phyloP scores from a whole-genome alignment of 129 eudicot species.

The Lonicera japonica region DNA sequence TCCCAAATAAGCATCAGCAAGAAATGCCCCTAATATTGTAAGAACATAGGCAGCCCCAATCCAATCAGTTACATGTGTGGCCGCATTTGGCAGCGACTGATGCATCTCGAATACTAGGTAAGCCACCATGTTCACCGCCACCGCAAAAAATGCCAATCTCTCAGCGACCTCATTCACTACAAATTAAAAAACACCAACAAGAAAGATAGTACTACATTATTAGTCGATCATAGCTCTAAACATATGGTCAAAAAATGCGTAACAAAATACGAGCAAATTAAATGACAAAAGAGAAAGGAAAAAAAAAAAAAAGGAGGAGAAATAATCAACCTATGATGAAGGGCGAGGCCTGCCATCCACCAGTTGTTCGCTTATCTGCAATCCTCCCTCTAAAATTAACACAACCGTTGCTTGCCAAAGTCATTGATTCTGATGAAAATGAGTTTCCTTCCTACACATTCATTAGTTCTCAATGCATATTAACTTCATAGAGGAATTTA shows the following conservation, averaged over 20 bases:
- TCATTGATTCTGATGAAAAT: slow-evolving; percentile 7
- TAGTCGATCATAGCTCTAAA: too few relatives aligned
- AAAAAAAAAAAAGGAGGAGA: too few relatives aligned
- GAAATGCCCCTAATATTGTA: slow-evolving; percentile 71
- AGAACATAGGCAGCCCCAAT: slow-evolving; percentile 77
- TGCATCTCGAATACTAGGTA: slow-evolving; percentile 64
- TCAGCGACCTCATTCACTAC: slow-evolving; percentile 78
- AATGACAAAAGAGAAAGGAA: too few relatives aligned
- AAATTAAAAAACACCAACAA: background rate
- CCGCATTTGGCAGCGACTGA: slow-evolving; percentile 66
- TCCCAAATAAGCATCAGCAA: slow-evolving; percentile 88
- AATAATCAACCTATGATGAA: slow-evolving; percentile 55
- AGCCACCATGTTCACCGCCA: slow-evolving; percentile 70
- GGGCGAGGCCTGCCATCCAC: slow-evolving; percentile 80
- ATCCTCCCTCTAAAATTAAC: slow-evolving; percentile 49
- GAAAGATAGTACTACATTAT: background rate
- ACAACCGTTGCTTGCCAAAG: slow-evolving; percentile 56
- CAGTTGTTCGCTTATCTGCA: slow-evolving; percentile 57
- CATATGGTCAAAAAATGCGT: too few relatives aligned
- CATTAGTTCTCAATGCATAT: background rate
- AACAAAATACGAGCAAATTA: too few relatives aligned
- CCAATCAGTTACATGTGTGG: slow-evolving; percentile 82
- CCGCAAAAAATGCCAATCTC: slow-evolving; percentile 67
- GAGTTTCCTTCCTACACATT: slow-evolving; percentile 20
- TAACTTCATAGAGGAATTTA: background rate